Evolutionary conservation across 225 moss, liverwort and hornwort genomes (phyloP).

Genomic region (Pseudisothecium myosuroides): DNA sequence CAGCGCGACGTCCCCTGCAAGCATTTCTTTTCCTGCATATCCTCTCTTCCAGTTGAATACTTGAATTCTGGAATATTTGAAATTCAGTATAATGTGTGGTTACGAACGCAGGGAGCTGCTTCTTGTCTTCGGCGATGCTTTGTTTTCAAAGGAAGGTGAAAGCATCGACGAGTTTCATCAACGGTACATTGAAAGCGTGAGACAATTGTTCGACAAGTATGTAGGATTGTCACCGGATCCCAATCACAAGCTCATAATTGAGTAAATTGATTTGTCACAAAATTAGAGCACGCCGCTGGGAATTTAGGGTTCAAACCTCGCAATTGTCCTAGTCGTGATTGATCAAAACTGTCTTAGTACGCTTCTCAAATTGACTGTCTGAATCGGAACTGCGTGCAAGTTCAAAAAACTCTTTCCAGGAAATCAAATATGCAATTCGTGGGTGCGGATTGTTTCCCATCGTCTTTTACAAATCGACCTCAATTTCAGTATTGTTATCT

Average conservation of each 20-base stretch:
- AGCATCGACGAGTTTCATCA: constrained; percentile 54
- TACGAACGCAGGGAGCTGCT: constrained; percentile 30
- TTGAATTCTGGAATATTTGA: neutral
- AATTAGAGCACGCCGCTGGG: neutral
- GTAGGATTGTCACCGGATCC: constrained; percentile 54
- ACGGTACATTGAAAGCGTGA: constrained; percentile 48
- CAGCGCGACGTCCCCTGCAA: neutral
- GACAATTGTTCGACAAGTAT: constrained; percentile 46
- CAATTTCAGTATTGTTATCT: neutral
- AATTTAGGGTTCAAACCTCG: neutral
- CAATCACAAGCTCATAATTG: constrained; percentile 41
- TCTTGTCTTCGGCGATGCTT: constrained; percentile 65
- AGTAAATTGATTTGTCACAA: neutral
- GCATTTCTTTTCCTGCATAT: neutral
- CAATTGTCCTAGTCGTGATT: neutral
- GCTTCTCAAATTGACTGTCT: neutral
- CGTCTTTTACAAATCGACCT: neutral
- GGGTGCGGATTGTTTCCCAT: neutral
- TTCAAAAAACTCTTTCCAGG: neutral
- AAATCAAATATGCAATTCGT: neutral
- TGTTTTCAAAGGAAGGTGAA: constrained; percentile 67
- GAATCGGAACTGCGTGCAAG: neutral
- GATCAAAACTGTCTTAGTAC: neutral
- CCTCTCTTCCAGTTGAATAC: neutral
- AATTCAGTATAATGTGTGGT: neutral